These are phyloP conservation scores for Macrolepiota albuminosa DNA, from an alignment of 768 basidiomycete genomes.

Conservation along the genomic window DNA sequence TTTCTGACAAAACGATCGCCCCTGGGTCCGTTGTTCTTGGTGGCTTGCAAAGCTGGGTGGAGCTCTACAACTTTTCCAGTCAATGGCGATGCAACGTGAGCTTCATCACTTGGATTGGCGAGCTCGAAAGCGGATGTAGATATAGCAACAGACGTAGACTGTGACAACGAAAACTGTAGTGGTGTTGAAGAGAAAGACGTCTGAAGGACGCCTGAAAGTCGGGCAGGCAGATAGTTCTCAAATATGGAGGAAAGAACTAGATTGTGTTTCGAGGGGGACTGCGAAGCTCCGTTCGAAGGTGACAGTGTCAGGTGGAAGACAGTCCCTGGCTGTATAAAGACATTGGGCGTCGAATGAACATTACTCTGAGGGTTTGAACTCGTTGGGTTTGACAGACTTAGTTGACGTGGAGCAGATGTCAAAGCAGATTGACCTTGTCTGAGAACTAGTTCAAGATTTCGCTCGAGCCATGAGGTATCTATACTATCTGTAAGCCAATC, in stretches of 20 bases:
- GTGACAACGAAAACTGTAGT: slow-evolving; percentile 26
- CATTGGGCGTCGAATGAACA: not conserved
- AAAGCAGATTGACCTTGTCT: slow-evolving; percentile 12
- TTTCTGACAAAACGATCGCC: slow-evolving; percentile 19
- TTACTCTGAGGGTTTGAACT: not conserved
- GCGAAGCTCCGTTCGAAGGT: slow-evolving; percentile 4
- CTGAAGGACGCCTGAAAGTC: slow-evolving; percentile 28
- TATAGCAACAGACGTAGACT: slow-evolving; percentile 25
- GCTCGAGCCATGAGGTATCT: slow-evolving; percentile 35
- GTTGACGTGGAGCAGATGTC: not conserved
- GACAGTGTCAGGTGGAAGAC: slow-evolving; percentile 28
- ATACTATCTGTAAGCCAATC: slow-evolving; percentile 26
- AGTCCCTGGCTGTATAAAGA: slow-evolving; percentile 30
- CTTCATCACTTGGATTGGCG: slow-evolving; percentile 27
- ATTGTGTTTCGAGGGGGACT: slow-evolving; percentile 21
- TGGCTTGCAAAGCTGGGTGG: slow-evolving; percentile 23
- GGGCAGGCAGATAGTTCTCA: slow-evolving; percentile 31
- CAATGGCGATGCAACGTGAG: slow-evolving; percentile 27
- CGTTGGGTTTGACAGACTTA: not conserved
- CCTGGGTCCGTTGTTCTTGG: not conserved
- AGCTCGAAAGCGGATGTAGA: slow-evolving; percentile 25
- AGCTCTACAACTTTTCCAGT: slow-evolving; percentile 34
- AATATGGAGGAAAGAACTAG: slow-evolving; percentile 27
- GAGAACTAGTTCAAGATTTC: slow-evolving; percentile 21
- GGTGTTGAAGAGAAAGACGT: slow-evolving; percentile 26